Evolutionary conservation across 257 asterid genomes (phyloP), one percentile per base, ranked within the genome.

Genomic region (Solanum verrucosum): DNA sequence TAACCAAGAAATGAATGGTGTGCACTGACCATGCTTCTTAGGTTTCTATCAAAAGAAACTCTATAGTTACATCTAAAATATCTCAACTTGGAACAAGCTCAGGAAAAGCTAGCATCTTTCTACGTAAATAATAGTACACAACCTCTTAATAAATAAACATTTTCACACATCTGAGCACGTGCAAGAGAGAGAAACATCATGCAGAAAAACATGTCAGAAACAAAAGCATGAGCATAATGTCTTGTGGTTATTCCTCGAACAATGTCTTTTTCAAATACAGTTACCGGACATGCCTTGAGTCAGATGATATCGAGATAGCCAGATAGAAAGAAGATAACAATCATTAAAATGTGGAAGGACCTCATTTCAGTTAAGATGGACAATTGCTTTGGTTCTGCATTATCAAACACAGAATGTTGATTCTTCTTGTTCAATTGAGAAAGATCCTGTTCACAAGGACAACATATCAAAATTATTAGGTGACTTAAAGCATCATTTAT

Each of bases 301-400:
- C 44, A 81, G 9, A 46, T 46, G 85, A 44, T 31, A 81, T 81
- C 85, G 18, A 46, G 29, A 46, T 27, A 29, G 85, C 68, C 85
- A 81, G 68, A 81, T 46, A 29, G 27, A 81, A 81, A 44, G 84
- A 79, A 79, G 40, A 44, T 44, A 18, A 16, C 27, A 46, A 81
- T 27, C 16, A 49, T 46, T 49, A 81, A 81, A 49, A 46, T 16
- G 40, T 46, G 7, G 84, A 74, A 84, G 84, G 87, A 97, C 99
- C 99, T 96, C 70, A 94, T 96, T 88, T 96, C 95, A 84, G 91
- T 93, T 91, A 97, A 87, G 86, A 92, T 37, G 85, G 95, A 89
- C 84, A 94, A 87, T 73, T 89, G 93, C 88, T 42, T 87, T 56
- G 86, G 90, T 82, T 90, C 91, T 81, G 87, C 90, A 90, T 90